A percentile compares a stretch with the other conserved stretches of the same genome.
Conservation (phyloP, 2,329 filamentous ascomycete genomes). For the Scleromitrula shiraiana region DNA sequence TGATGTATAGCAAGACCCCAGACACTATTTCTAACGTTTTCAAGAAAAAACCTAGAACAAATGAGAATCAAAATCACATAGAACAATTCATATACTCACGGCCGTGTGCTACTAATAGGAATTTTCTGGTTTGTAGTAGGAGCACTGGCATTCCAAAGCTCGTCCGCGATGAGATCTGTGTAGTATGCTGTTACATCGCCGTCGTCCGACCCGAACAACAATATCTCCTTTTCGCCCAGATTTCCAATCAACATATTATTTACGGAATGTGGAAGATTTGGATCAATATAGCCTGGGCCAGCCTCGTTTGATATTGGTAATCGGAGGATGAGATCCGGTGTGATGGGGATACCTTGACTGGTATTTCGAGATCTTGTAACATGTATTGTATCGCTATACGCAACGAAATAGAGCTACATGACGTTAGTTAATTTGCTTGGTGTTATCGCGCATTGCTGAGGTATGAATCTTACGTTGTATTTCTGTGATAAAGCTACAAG, state of each 20-base stretch:
- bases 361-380: constrained; percentile 45
- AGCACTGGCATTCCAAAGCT: not conserved
- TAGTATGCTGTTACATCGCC: constrained; percentile 69
- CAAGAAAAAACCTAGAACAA: constrained; percentile 52
- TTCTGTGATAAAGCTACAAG: constrained; percentile 3
- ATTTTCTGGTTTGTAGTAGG: not conserved
- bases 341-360: constrained; percentile 40
- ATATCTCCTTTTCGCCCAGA: constrained; percentile 60
- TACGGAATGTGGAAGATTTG: constrained; percentile 47
- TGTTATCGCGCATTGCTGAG: not conserved
- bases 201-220: constrained; percentile 63
- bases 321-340: constrained; percentile 43
- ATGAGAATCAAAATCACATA: constrained; percentile 6
- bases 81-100: constrained; percentile 11
- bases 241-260: constrained; percentile 64
- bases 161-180: constrained; percentile 31
- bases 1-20: constrained; percentile 60
- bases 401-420: constrained; percentile 51
- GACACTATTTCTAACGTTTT: constrained; percentile 69
- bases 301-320: constrained; percentile 34
- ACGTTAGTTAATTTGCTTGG: not conserved
- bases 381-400: constrained; percentile 48
- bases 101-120: constrained; percentile 10
- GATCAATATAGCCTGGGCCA: constrained; percentile 48
- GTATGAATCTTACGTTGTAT: constrained; percentile 4